These are phyloP conservation scores for Zygosaccharomyces pseudobailii DNA, from an alignment of 1,139 yeast species.

Conservation along the genomic window DNA sequence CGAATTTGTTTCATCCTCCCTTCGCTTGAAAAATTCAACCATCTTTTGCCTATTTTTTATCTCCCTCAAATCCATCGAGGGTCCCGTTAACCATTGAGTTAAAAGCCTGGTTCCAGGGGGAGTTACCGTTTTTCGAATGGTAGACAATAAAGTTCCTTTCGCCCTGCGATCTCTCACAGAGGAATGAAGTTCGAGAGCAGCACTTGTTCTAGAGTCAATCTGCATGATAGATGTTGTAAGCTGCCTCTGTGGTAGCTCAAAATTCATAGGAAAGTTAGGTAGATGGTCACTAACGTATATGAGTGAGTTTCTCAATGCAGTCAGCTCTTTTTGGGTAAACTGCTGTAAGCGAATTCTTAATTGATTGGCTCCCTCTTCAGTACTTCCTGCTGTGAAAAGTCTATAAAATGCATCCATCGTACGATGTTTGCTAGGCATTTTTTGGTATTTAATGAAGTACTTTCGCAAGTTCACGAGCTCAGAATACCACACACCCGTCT, in stretches of 20 bases:
- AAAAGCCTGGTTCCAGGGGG: slow-evolving; percentile 75
- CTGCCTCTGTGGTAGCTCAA: slow-evolving; percentile 50
- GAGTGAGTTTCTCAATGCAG: slow-evolving; percentile 52
- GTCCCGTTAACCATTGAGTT: slow-evolving; percentile 79
- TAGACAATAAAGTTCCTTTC: slow-evolving; percentile 64
- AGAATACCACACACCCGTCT: slow-evolving; percentile 50
- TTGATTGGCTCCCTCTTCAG: slow-evolving; percentile 24
- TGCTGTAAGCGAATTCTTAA: slow-evolving; percentile 26
- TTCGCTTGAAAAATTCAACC: slow-evolving; percentile 49
- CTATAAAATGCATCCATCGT: slow-evolving; percentile 33
- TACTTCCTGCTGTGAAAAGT: slow-evolving; percentile 27
- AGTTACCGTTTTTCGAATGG: slow-evolving; percentile 70
- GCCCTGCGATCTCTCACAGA: slow-evolving; percentile 54
- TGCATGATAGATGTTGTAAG: slow-evolving; percentile 54
- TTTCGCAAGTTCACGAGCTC: slow-evolving; percentile 57
- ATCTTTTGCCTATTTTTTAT: slow-evolving; percentile 58
- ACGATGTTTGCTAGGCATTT: slow-evolving; percentile 35
- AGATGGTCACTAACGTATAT: slow-evolving; percentile 55
- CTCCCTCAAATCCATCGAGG: slow-evolving; percentile 55
- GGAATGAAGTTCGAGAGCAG: slow-evolving; percentile 68
- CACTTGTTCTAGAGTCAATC: slow-evolving; percentile 78
- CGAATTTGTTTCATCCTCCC: slow-evolving; percentile 37
- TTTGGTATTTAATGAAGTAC: slow-evolving; percentile 56
- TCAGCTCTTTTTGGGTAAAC: slow-evolving; percentile 43
- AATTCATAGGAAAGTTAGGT: slow-evolving; percentile 46